phyloP scores from a whole-genome alignment of 2,329 filamentous ascomycete genomes.

The Furcasterigmium furcatum region DNA sequence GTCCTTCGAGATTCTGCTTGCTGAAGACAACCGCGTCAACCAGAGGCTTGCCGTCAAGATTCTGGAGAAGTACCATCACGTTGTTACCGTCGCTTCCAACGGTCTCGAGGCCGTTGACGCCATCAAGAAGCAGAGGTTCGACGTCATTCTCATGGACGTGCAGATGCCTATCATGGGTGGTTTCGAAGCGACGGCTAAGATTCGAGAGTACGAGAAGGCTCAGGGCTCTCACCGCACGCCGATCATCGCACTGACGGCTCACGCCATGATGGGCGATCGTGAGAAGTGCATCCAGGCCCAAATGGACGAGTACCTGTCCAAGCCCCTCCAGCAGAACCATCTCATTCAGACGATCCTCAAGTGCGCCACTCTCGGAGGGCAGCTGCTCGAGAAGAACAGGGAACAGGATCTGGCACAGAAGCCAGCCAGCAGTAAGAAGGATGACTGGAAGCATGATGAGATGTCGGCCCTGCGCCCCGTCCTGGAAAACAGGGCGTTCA shows the following conservation, averaged over 20 bases:
- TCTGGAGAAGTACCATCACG: conserved; percentile 92
- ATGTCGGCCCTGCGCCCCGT: conserved; percentile 33
- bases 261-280: conserved; percentile 97
- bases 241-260: conserved; percentile 94
- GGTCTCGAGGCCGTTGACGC: conserved; percentile 89
- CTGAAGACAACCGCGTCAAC: conserved; percentile 97
- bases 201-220: conserved; percentile 88
- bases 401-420: conserved; percentile 56
- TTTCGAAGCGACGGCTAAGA: conserved; percentile 95
- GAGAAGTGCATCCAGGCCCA: conserved; percentile 98
- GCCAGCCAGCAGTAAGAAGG: conserved; percentile 24
- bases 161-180: conserved; percentile 99
- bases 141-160: conserved; percentile 98
- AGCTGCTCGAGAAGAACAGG: conserved; percentile 73
- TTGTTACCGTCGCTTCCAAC: conserved; percentile 90
- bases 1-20: conserved; percentile 91
- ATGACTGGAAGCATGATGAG: conserved; percentile 15
- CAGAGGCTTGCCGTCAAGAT: conserved; percentile 96
- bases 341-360: conserved; percentile 97
- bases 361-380: conserved; percentile 86
- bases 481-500: conserved; percentile 60
- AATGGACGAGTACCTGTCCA: conserved; percentile 99
- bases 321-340: conserved; percentile 93
- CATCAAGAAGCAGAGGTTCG: conserved; percentile 89
- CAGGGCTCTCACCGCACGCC: conserved; percentile 80